These are phyloP conservation scores for Rutstroemia sp. DNA, from an alignment of 2,329 filamentous ascomycete species.

Conservation along the genomic window DNA sequence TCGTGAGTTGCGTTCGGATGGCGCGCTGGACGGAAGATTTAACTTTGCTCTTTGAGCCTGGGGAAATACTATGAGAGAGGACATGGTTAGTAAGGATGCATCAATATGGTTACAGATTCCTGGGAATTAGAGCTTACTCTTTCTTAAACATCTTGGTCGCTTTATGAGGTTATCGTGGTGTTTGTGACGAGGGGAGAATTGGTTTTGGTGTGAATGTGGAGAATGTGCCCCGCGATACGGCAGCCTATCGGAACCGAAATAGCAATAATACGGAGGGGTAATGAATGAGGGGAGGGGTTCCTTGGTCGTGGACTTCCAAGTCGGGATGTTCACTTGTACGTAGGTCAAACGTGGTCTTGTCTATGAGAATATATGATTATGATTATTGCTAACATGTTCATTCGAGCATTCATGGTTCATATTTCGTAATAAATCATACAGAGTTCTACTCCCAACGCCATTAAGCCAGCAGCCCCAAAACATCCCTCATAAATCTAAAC, in stretches of 20 bases:
- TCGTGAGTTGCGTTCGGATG: constrained; percentile 73
- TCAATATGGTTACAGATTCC: no score
- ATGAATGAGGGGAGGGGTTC: background rate
- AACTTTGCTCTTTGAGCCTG: constrained; percentile 85
- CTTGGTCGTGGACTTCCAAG: background rate
- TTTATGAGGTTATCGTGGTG: constrained; percentile 4
- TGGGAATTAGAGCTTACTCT: constrained; percentile 56
- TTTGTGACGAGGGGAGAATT: constrained; percentile 5
- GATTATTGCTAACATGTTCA: no score
- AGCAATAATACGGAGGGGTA: constrained; percentile 9
- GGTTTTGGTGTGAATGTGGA: constrained; percentile 6
- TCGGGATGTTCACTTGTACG: no score
- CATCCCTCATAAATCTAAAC: background rate
- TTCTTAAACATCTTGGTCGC: constrained; percentile 76
- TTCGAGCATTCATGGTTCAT: no score
- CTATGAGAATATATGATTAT: no score
- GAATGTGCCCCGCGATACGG: constrained; percentile 20
- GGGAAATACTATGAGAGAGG: constrained; percentile 51
- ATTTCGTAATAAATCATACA: background rate
- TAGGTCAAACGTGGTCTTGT: no score
- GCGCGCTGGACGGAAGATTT: constrained; percentile 91
- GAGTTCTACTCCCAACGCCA: background rate
- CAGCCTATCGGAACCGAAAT: constrained; percentile 5
- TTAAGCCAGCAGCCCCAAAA: background rate
- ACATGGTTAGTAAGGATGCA: constrained; percentile 18